Evolutionary conservation across 2,329 filamentous ascomycete genomes (phyloP).

Genomic region (Colletotrichum sp.): DNA sequence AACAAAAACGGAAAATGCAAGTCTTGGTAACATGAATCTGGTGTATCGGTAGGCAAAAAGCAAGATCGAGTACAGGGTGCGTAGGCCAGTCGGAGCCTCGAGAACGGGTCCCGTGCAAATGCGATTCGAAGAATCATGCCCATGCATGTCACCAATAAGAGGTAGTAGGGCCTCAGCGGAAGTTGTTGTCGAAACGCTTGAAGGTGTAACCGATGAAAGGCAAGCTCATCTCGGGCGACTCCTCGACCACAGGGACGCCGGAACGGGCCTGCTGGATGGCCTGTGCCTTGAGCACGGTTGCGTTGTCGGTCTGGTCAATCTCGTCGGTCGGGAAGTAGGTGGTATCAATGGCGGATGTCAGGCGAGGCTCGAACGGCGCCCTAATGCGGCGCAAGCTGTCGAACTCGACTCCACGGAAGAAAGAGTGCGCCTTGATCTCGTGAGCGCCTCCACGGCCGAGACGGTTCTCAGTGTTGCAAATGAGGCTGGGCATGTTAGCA

Average conservation of each 20-base stretch:
- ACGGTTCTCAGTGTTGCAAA: slow-evolving; percentile 92
- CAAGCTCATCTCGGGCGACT: slow-evolving; percentile 92
- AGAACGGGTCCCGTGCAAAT: not conserved
- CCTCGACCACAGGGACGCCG: slow-evolving; percentile 59
- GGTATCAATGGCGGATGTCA: slow-evolving; percentile 93
- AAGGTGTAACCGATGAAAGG: slow-evolving; percentile 98
- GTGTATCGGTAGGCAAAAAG: slow-evolving; percentile 8
- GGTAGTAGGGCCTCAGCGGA: slow-evolving; percentile 46
- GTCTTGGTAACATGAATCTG: slow-evolving; percentile 16
- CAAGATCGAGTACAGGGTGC: slow-evolving; percentile 1
- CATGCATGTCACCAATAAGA: not conserved
- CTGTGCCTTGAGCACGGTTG: slow-evolving; percentile 83
- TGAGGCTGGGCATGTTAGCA: slow-evolving; percentile 65
- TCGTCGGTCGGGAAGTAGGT: slow-evolving; percentile 99
- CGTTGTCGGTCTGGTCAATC: slow-evolving; percentile 95
- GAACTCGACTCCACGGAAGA: slow-evolving; percentile 97
- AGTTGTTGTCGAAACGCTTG: slow-evolving; percentile 88
- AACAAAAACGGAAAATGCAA: slow-evolving; percentile 19
- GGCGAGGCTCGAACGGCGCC: slow-evolving; percentile 92
- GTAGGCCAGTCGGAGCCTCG: not conserved
- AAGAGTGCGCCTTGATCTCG: slow-evolving; percentile 92
- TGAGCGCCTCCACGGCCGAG: slow-evolving; percentile 85
- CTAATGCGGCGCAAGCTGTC: slow-evolving; percentile 90
- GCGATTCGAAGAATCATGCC: not conserved
- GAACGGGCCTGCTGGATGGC: slow-evolving; percentile 71